These are phyloP conservation scores for Xylariales sp. DNA, from an alignment of 2,329 filamentous ascomycete genomes.

Conservation along the genomic window DNA sequence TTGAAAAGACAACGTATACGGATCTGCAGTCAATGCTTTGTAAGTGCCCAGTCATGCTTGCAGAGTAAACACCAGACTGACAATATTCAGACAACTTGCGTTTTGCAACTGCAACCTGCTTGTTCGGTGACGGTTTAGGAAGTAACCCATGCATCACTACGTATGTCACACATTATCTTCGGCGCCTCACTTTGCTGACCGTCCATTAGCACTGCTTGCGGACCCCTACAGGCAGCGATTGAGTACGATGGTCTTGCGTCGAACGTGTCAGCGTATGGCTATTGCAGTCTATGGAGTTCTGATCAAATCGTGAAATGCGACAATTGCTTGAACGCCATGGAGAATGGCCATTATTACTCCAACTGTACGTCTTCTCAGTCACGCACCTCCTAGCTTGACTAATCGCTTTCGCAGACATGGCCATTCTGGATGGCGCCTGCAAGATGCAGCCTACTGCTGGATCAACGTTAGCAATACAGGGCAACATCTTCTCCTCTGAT, in stretches of 20 bases:
- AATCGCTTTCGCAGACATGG: conserved; percentile 19
- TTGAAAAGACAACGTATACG: conserved; percentile 32
- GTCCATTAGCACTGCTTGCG: conserved; percentile 46
- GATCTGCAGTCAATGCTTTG: conserved; percentile 53
- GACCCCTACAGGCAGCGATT: conserved; percentile 40
- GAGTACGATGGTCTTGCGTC: conserved; percentile 45
- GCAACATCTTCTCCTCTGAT: conserved; percentile 46
- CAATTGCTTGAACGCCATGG: conserved; percentile 38
- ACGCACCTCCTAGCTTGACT: not conserved
- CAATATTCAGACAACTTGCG: conserved; percentile 54
- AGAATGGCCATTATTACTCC: conserved; percentile 36
- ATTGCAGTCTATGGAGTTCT: conserved; percentile 46
- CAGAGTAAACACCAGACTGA: no score
- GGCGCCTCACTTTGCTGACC: conserved; percentile 19
- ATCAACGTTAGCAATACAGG: conserved; percentile 43
- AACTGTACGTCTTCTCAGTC: conserved; percentile 42
- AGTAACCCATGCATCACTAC: conserved; percentile 47
- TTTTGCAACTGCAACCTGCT: conserved; percentile 50
- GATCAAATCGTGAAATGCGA: conserved; percentile 38
- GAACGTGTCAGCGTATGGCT: conserved; percentile 43
- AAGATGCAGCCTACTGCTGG: conserved; percentile 45
- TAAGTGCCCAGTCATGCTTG: no score
- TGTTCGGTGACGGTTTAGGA: conserved; percentile 38
- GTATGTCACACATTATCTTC: conserved; percentile 28
- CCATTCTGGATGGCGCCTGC: conserved; percentile 51